Conservation (phyloP, 116 monocot species). For the Papilionanthe hybrid region DNA sequence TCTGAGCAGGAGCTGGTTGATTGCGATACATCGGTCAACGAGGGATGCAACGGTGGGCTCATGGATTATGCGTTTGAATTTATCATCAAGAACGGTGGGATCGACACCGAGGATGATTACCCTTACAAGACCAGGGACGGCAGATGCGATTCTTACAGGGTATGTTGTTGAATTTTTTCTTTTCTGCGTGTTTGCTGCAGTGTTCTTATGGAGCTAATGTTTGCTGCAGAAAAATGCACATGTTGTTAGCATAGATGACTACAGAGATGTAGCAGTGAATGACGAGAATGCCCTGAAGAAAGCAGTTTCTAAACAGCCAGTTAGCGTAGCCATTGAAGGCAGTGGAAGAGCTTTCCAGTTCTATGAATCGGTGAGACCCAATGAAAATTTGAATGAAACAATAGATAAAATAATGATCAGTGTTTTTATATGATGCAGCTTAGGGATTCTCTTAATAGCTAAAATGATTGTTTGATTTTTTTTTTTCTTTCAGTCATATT, state of each 20-base stretch:
- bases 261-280: slow-evolving; percentile 23
- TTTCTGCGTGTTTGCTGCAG: not conserved
- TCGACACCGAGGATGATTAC: slow-evolving; percentile 48
- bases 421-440: no score
- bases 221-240: slow-evolving; percentile 20
- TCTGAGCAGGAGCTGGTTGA: slow-evolving; percentile 56
- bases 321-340: slow-evolving; percentile 32
- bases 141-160: slow-evolving; percentile 30
- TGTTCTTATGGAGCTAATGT: not conserved
- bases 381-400: not conserved
- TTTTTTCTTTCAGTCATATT: no score
- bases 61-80: slow-evolving; percentile 57
- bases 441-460: no score
- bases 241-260: slow-evolving; percentile 32
- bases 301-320: slow-evolving; percentile 29
- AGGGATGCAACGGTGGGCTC: slow-evolving; percentile 45
- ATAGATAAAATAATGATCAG: no score
- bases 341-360: slow-evolving; percentile 27
- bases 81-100: slow-evolving; percentile 48
- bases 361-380: slow-evolving; percentile 20
- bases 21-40: slow-evolving; percentile 29
- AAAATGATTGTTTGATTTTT: no score
- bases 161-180: not conserved
- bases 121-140: slow-evolving; percentile 31
- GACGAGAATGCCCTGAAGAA: slow-evolving; percentile 21